Evolutionary conservation across 108 stramenopile genomes (phyloP).

Genomic region (Nannochloropsis gaditana): DNA sequence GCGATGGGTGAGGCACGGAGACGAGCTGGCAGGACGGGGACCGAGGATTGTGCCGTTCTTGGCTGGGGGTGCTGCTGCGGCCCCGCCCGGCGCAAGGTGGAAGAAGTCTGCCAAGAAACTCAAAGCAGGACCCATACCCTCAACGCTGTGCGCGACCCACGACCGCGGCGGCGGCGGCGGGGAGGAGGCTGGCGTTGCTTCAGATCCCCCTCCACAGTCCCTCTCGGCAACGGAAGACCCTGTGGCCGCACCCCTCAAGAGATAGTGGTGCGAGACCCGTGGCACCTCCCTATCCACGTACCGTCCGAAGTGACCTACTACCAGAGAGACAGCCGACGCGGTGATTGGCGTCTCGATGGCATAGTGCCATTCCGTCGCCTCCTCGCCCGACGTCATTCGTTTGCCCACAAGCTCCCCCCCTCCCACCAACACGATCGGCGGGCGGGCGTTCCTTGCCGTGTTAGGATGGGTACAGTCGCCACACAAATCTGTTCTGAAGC

Average conservation of each 20-base stretch:
- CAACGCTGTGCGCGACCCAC: not conserved
- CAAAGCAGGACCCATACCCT: not conserved
- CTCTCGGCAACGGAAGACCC: not conserved
- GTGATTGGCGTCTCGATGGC: not conserved
- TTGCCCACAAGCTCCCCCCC: not conserved
- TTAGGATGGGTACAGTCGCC: too few relatives aligned
- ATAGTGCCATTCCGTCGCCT: not conserved
- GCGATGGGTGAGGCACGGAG: not conserved
- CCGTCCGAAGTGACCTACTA: not conserved
- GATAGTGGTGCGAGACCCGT: not conserved
- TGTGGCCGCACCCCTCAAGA: not conserved
- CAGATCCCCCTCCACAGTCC: too few relatives aligned
- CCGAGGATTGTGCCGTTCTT: not conserved
- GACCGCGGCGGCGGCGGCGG: not conserved
- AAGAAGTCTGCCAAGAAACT: conserved; percentile 5
- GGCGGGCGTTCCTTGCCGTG: not conserved
- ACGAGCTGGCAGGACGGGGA: not conserved
- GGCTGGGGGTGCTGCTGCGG: not conserved
- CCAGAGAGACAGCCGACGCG: not conserved
- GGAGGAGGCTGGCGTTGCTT: not conserved
- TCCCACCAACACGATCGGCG: not conserved
- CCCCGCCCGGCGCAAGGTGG: conserved; percentile 9
- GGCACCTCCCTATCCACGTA: not conserved
- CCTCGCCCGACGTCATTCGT: not conserved
- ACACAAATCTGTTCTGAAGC: too few relatives aligned